Percentiles rank a stretch among this genome's conserved stretches.
These are phyloP conservation scores for Entonaema liquescens DNA, from an alignment of 495 filamentous ascomycete species.

Conservation along the genomic window DNA sequence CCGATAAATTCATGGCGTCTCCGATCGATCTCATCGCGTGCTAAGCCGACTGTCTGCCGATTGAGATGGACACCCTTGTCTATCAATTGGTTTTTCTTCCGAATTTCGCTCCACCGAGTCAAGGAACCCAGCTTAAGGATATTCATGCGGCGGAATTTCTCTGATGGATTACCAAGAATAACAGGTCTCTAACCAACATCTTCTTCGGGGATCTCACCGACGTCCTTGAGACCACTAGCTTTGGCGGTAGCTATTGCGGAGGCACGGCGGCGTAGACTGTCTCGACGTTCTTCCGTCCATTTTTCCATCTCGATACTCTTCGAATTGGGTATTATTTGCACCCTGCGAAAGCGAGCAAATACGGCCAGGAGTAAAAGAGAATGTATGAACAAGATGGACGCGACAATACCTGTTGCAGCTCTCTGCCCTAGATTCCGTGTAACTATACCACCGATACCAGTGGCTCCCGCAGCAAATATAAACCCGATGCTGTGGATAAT, in stretches of 20 bases:
- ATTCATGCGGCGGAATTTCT: conserved; percentile 71
- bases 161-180: conserved; percentile 72
- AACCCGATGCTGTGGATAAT: conserved; percentile 73
- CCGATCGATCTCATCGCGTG: conserved; percentile 46
- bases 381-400: conserved; percentile 66
- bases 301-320: conserved; percentile 60
- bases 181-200: conserved; percentile 70
- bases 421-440: conserved; percentile 72
- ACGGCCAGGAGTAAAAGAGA: conserved; percentile 68
- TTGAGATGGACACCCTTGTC: conserved; percentile 54
- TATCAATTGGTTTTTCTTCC: conserved; percentile 69
- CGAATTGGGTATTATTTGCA: conserved; percentile 71
- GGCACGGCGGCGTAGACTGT: conserved; percentile 51
- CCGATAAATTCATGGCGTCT: conserved; percentile 44
- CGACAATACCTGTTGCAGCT: conserved; percentile 68
- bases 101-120: conserved; percentile 75
- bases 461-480: conserved; percentile 69
- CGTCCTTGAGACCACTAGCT: conserved; percentile 49
- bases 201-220: conserved; percentile 53
- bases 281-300: conserved; percentile 54
- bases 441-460: conserved; percentile 66
- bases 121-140: conserved; percentile 70
- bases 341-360: conserved; percentile 67
- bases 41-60: conserved; percentile 49
- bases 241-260: conserved; percentile 47